These are phyloP conservation scores for Pseudofabraea citricarpa DNA, from an alignment of 2,329 filamentous ascomycete genomes.

Conservation along the genomic window DNA sequence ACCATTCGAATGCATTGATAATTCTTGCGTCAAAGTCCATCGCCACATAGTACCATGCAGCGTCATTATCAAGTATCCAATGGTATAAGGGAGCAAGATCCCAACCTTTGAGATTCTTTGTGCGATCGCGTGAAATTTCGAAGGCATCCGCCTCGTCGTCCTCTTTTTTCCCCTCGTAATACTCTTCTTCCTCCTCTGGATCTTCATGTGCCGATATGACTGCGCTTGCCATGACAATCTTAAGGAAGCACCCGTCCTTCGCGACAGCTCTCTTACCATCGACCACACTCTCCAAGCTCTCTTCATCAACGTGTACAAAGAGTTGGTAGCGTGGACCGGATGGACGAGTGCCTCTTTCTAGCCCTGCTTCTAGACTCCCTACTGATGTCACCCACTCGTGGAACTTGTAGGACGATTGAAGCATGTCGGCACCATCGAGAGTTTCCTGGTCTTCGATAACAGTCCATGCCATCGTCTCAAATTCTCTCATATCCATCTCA, in stretches of 20 bases:
- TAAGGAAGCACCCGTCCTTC: constrained; percentile 1
- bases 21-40: not conserved
- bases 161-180: not conserved
- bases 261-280: not conserved
- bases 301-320: constrained; percentile 2
- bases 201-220: not conserved
- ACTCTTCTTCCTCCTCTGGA: not conserved
- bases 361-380: not conserved
- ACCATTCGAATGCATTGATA: not conserved
- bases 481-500: not conserved
- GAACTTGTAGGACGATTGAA: not conserved
- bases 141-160: not conserved
- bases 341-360: not conserved
- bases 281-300: constrained; percentile 1
- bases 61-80: not conserved
- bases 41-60: not conserved
- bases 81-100: constrained; percentile 1
- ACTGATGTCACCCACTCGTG: not conserved
- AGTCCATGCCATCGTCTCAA: not conserved
- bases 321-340: not conserved
- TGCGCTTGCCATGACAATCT: not conserved
- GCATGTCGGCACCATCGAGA: constrained; percentile 1
- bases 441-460: not conserved
- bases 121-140: not conserved
- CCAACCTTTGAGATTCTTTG: not conserved